These are phyloP conservation scores for Ogataea hybrid DNA, from an alignment of 1,139 yeast genomes.

Conservation along the genomic window DNA sequence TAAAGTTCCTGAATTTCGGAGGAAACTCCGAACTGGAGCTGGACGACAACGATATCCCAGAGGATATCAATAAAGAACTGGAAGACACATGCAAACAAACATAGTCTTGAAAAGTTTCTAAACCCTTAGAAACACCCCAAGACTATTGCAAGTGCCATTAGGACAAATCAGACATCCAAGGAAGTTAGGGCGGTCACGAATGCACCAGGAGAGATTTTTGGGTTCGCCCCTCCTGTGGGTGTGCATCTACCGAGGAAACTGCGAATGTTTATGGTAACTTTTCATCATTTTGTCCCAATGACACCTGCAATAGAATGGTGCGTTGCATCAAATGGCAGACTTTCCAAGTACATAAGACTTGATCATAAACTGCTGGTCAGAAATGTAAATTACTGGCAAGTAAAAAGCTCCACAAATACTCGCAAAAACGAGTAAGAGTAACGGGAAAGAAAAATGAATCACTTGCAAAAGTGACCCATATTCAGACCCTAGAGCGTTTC, in stretches of 20 bases:
- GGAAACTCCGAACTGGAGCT: conserved; percentile 27
- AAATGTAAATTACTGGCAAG: conserved; percentile 81
- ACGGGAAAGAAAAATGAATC: conserved; percentile 28
- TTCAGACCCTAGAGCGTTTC: conserved; percentile 42
- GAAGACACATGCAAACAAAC: conserved; percentile 33
- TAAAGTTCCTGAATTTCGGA: conserved; percentile 54
- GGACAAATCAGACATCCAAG: conserved; percentile 56
- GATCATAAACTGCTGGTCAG: conserved; percentile 46
- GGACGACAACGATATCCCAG: conserved; percentile 32
- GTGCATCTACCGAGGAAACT: conserved; percentile 90
- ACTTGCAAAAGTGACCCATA: conserved; percentile 28
- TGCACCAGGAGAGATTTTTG: conserved; percentile 57
- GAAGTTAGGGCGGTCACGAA: conserved; percentile 76
- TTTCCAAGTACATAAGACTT: conserved; percentile 8
- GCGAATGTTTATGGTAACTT: conserved; percentile 77
- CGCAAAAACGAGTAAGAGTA: conserved; percentile 25
- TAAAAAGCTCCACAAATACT: conserved; percentile 46
- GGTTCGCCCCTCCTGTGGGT: conserved; percentile 53
- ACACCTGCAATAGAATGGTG: conserved; percentile 7
- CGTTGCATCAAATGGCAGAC: conserved; percentile 13
- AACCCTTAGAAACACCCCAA: conserved; percentile 9
- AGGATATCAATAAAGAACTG: conserved; percentile 29
- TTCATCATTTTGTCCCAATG: conserved; percentile 58
- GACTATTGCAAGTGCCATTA: conserved; percentile 4
- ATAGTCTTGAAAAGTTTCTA: conserved; percentile 8